phyloP scores from a whole-genome alignment of 257 asterid genomes.

The Verbascum thapsus region DNA sequence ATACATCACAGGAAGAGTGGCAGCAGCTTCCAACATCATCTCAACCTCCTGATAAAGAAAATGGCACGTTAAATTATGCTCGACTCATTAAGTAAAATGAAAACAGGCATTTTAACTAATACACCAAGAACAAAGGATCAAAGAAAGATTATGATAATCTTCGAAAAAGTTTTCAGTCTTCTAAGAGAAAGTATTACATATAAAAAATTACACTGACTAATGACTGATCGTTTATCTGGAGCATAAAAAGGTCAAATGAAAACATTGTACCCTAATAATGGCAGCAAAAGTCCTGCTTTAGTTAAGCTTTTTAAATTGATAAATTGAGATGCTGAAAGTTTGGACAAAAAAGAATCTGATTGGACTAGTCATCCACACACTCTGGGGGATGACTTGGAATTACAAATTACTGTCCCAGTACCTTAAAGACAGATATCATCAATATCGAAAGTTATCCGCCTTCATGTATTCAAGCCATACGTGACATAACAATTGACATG shows the following conservation, averaged over 20 bases:
- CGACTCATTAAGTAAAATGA: slow-evolving; percentile 23
- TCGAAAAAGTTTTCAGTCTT: slow-evolving; percentile 16
- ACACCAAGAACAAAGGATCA: slow-evolving; percentile 3
- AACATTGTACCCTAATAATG: background rate
- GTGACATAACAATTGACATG: no score
- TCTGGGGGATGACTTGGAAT: slow-evolving; percentile 9
- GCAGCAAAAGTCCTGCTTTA: background rate
- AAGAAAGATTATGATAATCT: background rate
- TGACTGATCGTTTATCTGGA: background rate
- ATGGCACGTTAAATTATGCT: slow-evolving; percentile 24
- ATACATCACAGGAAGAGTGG: slow-evolving; percentile 47
- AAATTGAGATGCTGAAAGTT: slow-evolving; percentile 1
- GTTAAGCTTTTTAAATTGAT: slow-evolving; percentile 5
- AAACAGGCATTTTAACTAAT: slow-evolving; percentile 16
- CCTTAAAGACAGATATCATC: slow-evolving; percentile 2
- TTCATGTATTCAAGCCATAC: background rate
- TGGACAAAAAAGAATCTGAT: slow-evolving; percentile 3
- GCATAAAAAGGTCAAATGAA: background rate
- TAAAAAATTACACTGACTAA: background rate
- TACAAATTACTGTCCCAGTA: background rate
- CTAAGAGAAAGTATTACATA: slow-evolving; percentile 11
- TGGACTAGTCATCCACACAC: slow-evolving; percentile 5
- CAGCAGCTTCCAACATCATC: slow-evolving; percentile 57
- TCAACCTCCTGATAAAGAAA: slow-evolving; percentile 63
- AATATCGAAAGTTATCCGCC: background rate